Conservation (phyloP, 768 basidiomycete genomes). For the Clitopilus hobsonii region DNA sequence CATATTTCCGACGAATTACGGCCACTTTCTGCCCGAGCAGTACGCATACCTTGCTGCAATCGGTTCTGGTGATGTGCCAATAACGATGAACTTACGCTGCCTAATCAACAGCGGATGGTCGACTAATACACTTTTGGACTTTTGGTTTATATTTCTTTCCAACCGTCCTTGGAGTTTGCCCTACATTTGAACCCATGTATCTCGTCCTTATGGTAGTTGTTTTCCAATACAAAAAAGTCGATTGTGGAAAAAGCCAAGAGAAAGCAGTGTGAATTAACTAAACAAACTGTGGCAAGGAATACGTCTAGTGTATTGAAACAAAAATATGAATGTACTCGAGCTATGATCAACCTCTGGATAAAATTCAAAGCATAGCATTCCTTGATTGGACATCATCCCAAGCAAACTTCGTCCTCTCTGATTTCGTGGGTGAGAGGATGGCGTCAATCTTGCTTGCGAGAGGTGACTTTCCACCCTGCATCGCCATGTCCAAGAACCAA, state of each 20-base stretch:
- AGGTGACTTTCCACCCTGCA: constrained; percentile 49
- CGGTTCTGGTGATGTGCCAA: constrained; percentile 83
- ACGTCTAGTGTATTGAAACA: neutral
- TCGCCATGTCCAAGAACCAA: constrained; percentile 78
- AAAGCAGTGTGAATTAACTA: neutral
- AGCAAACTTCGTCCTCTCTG: neutral
- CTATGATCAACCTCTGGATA: too few species aligned
- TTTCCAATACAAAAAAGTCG: neutral
- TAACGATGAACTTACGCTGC: constrained; percentile 42
- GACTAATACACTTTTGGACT: constrained; percentile 25
- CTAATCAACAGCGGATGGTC: constrained; percentile 56
- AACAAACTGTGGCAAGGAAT: neutral
- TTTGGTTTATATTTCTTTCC: neutral
- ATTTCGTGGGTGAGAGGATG: constrained; percentile 12
- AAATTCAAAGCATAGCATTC: neutral
- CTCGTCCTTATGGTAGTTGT: too few species aligned
- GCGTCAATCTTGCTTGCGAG: constrained; percentile 45
- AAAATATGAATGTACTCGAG: too few species aligned
- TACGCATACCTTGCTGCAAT: constrained; percentile 55
- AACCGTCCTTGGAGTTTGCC: constrained; percentile 25
- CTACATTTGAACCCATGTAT: constrained; percentile 24
- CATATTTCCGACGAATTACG: constrained; percentile 1
- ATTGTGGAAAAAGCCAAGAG: neutral
- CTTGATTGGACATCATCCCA: neutral
- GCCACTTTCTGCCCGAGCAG: constrained; percentile 76